These are phyloP conservation scores for Fusarium nygamai DNA, from an alignment of 2,329 filamentous ascomycete species.

Conservation along the genomic window DNA sequence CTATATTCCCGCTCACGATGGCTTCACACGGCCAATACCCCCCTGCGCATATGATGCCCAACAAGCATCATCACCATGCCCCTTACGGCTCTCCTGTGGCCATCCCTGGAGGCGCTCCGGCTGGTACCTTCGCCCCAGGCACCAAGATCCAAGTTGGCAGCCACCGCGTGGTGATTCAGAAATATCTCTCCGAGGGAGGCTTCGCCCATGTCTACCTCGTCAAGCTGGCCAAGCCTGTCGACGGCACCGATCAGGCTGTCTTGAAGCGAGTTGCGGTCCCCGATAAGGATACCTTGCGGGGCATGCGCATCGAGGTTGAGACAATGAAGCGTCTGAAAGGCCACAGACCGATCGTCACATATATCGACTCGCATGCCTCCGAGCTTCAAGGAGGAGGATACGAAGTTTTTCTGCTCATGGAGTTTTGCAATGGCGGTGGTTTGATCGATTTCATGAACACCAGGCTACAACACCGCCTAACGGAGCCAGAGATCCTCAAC, in stretches of 20 bases:
- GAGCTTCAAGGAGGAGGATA: conserved; percentile 93
- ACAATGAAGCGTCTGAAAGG: conserved; percentile 99
- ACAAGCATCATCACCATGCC: conserved; percentile 54
- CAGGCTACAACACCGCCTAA: conserved; percentile 91
- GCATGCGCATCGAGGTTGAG: conserved; percentile 98
- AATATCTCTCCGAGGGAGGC: conserved; percentile 96
- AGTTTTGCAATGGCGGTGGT: conserved; percentile 93
- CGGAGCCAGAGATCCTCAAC: conserved; percentile 95
- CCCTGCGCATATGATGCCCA: conserved; percentile 40
- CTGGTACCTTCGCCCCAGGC: conserved; percentile 89
- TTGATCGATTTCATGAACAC: conserved; percentile 99
- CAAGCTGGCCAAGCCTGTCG: conserved; percentile 79
- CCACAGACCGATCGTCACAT: conserved; percentile 94
- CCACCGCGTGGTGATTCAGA: conserved; percentile 93
- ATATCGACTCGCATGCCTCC: conserved; percentile 97
- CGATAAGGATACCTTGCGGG: conserved; percentile 91
- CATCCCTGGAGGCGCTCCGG: conserved; percentile 61
- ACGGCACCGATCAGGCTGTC: conserved; percentile 83
- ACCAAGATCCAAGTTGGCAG: conserved; percentile 97
- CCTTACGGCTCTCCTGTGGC: conserved; percentile 57
- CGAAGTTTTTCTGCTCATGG: conserved; percentile 98
- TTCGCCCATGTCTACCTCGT: conserved; percentile 99
- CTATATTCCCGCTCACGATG: conserved; percentile 40
- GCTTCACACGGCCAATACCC: conserved; percentile 51
- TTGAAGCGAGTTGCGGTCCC: conserved; percentile 96